Conservation (phyloP, 345 rosid species). For the Mercurialis annua region DNA sequence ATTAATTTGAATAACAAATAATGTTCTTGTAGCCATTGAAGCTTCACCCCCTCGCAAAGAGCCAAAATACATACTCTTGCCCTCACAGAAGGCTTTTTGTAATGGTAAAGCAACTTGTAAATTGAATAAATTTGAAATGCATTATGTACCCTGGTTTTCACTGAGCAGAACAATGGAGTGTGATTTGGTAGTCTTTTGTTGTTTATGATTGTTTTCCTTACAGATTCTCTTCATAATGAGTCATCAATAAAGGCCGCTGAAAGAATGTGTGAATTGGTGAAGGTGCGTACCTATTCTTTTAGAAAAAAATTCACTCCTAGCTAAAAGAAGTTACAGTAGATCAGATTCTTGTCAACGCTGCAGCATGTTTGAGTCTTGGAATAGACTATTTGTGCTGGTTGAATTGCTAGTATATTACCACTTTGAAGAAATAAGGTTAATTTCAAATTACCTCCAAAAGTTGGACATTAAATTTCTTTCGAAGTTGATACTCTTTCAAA, state of each 20-base stretch:
- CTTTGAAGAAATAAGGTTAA: no score
- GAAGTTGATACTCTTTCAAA: no score
- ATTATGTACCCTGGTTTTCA: background rate
- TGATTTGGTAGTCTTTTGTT: conserved; percentile 4
- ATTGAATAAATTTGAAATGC: background rate
- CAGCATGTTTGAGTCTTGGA: background rate
- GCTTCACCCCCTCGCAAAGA: conserved; percentile 81
- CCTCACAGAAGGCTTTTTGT: conserved; percentile 42
- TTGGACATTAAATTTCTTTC: no score
- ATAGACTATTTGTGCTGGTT: background rate
- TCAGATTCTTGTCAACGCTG: background rate
- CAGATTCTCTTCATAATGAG: conserved; percentile 52
- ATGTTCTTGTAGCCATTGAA: conserved; percentile 63
- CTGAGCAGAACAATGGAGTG: conserved; percentile 1
- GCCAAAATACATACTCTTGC: conserved; percentile 71
- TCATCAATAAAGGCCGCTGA: conserved; percentile 76
- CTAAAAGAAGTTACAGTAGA: background rate
- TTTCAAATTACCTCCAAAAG: no score
- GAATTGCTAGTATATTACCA: background rate
- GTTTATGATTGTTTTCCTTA: conserved; percentile 5
- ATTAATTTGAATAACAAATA: conserved; percentile 13
- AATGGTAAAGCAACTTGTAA: conserved; percentile 49
- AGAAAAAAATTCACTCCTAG: background rate
- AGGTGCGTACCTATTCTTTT: conserved; percentile 52
- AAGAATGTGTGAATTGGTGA: conserved; percentile 73